phyloP scores from a whole-genome alignment of 2,329 filamentous ascomycete genomes.

The Gnomoniopsis sp. region DNA sequence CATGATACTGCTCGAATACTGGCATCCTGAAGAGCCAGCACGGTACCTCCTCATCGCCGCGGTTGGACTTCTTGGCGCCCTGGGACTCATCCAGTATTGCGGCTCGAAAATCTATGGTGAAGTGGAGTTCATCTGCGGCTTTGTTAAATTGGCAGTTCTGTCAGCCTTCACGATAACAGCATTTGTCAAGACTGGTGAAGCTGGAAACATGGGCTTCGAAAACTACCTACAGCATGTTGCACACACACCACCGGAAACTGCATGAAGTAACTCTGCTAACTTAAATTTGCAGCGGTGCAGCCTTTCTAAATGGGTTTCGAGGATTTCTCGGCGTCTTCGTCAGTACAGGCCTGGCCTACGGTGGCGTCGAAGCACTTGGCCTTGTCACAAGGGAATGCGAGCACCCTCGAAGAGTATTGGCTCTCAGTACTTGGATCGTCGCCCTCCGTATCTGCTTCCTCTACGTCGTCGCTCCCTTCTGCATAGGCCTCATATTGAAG shows the following conservation, averaged over 20 bases:
- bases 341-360: constrained; percentile 41
- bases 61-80: constrained; percentile 18
- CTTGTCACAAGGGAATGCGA: constrained; percentile 40
- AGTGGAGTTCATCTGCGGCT: constrained; percentile 50
- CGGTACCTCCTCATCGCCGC: constrained; percentile 39
- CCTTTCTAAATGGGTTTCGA: constrained; percentile 38
- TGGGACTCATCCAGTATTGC: constrained; percentile 24
- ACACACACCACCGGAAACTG: accelerated
- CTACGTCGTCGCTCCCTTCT: constrained; percentile 35
- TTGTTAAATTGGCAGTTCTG: constrained; percentile 49
- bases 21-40: constrained; percentile 24
- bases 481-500: constrained; percentile 33
- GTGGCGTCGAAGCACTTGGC: constrained; percentile 43
- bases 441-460: constrained; percentile 36
- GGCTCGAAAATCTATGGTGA: constrained; percentile 44
- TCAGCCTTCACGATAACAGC: constrained; percentile 56
- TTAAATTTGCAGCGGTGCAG: background rate
- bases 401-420: constrained; percentile 34
- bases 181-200: constrained; percentile 38
- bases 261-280: background rate
- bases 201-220: constrained; percentile 5
- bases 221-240: constrained; percentile 10
- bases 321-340: constrained; percentile 43
- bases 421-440: constrained; percentile 36
- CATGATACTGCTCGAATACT: constrained; percentile 28